Evolutionary conservation across 371 early-diverging fungal species (phyloP).

Genomic region (Choanephora cucurbitarum): DNA sequence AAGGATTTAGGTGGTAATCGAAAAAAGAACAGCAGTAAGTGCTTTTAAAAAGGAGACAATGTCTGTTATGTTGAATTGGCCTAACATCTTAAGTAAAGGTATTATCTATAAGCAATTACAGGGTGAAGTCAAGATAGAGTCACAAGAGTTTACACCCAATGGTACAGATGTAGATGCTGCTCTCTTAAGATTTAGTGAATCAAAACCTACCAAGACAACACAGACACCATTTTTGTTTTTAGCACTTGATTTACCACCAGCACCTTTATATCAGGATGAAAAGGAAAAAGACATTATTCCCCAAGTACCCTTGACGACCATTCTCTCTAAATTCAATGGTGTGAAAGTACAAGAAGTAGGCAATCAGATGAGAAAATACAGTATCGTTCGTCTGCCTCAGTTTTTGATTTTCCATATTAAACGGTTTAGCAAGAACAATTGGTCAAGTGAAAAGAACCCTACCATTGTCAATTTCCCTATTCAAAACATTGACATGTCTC

Average conservation of each 20-base stretch:
- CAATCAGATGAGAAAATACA: conserved; percentile 69
- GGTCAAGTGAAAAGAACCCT: conserved; percentile 89
- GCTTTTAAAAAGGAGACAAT: too few relatives aligned
- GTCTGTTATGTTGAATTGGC: too few relatives aligned
- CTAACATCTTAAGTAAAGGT: too few relatives aligned
- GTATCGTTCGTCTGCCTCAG: conserved; percentile 75
- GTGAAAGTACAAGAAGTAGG: conserved; percentile 68
- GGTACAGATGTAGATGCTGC: conserved; percentile 35
- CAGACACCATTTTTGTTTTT: conserved; percentile 82
- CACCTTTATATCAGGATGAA: conserved; percentile 92
- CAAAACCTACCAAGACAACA: conserved; percentile 52
- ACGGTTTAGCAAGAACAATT: conserved; percentile 90
- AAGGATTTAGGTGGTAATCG: conserved; percentile 80
- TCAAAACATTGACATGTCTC: conserved; percentile 79
- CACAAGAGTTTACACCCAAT: conserved; percentile 57
- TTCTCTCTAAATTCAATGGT: conserved; percentile 90
- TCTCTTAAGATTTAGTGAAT: conserved; percentile 41
- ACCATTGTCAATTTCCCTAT: conserved; percentile 98
- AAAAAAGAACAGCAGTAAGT: conserved; percentile 72
- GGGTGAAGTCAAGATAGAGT: conserved; percentile 78
- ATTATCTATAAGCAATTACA: conserved; percentile 84
- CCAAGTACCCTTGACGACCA: conserved; percentile 77
- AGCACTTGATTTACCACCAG: conserved; percentile 90
- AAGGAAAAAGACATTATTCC: conserved; percentile 90
- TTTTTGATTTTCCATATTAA: conserved; percentile 92